Conservation (phyloP, 768 basidiomycete genomes). For the Glaciozyma antarctica region DNA sequence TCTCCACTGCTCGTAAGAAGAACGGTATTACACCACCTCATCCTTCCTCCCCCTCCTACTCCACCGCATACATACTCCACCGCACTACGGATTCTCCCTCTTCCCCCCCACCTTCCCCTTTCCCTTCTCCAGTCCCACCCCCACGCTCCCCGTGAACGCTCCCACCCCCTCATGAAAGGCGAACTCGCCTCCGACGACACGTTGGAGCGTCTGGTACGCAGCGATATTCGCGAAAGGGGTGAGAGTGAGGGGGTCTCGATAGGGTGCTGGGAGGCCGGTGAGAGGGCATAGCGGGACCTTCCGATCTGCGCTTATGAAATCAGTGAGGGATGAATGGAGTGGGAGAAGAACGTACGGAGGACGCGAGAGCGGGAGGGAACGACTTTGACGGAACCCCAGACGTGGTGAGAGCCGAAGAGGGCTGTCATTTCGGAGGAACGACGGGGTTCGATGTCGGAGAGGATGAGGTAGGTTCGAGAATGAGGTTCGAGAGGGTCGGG, state of each 20-base stretch:
- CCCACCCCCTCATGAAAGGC: slow-evolving; percentile 48
- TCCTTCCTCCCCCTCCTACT: slow-evolving; percentile 11
- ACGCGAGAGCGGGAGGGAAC: neutral
- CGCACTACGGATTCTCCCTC: neutral
- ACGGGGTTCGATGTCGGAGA: slow-evolving; percentile 26
- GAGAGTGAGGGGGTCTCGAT: slow-evolving; percentile 68
- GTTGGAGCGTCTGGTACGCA: slow-evolving; percentile 47
- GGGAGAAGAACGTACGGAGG: slow-evolving; percentile 20
- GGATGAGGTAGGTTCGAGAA: slow-evolving; percentile 23
- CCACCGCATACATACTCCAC: neutral
- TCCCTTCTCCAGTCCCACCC: slow-evolving; percentile 11
- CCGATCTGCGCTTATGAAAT: slow-evolving; percentile 56
- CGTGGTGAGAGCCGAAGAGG: slow-evolving; percentile 65
- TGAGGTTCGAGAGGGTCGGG: neutral
- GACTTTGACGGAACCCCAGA: slow-evolving; percentile 1
- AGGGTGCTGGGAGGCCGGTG: slow-evolving; percentile 66
- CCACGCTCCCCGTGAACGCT: slow-evolving; percentile 15
- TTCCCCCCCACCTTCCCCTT: too few relatives aligned
- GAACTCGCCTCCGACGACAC: slow-evolving; percentile 52
- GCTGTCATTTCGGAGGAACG: slow-evolving; percentile 70
- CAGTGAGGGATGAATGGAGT: neutral
- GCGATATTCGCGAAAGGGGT: slow-evolving; percentile 47
- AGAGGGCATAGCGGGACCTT: slow-evolving; percentile 60
- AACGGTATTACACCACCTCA: neutral
- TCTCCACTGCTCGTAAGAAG: too few relatives aligned